These are phyloP conservation scores for Rhizophagus sp. DNA, from an alignment of 192 early-diverging fungal genomes.

Conservation along the genomic window DNA sequence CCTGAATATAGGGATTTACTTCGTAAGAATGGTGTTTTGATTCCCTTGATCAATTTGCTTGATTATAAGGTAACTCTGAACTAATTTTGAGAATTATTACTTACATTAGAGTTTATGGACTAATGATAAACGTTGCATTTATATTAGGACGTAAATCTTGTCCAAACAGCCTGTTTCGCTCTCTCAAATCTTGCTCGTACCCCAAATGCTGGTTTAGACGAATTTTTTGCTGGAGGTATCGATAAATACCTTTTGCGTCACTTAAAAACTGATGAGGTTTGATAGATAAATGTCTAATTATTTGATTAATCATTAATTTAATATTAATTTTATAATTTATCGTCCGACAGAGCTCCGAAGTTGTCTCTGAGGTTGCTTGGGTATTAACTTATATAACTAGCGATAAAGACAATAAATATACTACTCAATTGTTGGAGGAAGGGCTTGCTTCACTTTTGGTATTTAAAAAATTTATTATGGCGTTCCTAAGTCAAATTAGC, in stretches of 20 bases:
- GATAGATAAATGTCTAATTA: neutral
- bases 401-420: conserved; percentile 46
- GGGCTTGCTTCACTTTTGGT: conserved; percentile 38
- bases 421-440: conserved; percentile 41
- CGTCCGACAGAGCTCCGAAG: conserved; percentile 37
- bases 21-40: conserved; percentile 70
- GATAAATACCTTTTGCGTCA: conserved; percentile 50
- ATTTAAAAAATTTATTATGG: neutral
- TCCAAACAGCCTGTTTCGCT: conserved; percentile 74
- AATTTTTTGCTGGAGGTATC: conserved; percentile 51
- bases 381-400: conserved; percentile 66
- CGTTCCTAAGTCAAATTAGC: neutral
- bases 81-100: neutral
- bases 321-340: too few relatives aligned
- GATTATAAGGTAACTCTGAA: conserved; percentile 50
- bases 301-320: neutral
- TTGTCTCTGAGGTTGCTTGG: conserved; percentile 67
- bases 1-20: conserved; percentile 73
- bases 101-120: neutral
- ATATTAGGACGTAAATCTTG: conserved; percentile 43
- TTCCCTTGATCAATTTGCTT: conserved; percentile 71
- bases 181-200: conserved; percentile 69
- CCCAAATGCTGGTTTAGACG: conserved; percentile 55
- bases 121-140: neutral
- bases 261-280: conserved; percentile 47